Conservation (phyloP, 1,284 basidiomycete genomes). For the Trametes sp. region DNA sequence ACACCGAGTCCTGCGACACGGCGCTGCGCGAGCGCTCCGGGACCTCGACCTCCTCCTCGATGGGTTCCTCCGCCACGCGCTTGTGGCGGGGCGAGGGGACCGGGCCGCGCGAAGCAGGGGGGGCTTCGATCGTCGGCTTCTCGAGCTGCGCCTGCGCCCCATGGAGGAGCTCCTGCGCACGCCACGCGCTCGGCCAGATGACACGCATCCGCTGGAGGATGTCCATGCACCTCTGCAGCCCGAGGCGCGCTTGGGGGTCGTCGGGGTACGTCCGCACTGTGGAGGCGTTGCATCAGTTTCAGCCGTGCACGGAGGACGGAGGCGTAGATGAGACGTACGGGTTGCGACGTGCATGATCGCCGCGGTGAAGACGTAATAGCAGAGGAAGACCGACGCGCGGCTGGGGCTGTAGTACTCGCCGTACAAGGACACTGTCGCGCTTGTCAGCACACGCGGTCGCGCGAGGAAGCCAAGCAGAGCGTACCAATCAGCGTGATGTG, state of each 20-base stretch:
- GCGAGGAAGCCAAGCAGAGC: slow-evolving; percentile 27
- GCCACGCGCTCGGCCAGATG: slow-evolving; percentile 79
- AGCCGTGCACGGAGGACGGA: slow-evolving; percentile 8
- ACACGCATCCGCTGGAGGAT: slow-evolving; percentile 73
- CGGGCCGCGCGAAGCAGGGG: slow-evolving; percentile 18
- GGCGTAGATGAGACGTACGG: slow-evolving; percentile 51
- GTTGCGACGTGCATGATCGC: slow-evolving; percentile 83
- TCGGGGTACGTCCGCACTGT: slow-evolving; percentile 67
- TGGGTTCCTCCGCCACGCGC: slow-evolving; percentile 34
- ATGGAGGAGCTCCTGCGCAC: slow-evolving; percentile 76
- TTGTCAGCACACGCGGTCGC: background rate
- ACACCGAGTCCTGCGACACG: slow-evolving; percentile 30
- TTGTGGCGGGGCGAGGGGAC: slow-evolving; percentile 31
- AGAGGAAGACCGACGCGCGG: slow-evolving; percentile 75
- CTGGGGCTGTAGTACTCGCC: slow-evolving; percentile 69
- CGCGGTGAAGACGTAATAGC: slow-evolving; percentile 85
- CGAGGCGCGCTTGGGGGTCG: slow-evolving; percentile 73
- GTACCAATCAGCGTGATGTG: slow-evolving; percentile 79
- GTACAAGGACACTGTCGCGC: slow-evolving; percentile 59
- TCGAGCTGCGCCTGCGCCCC: slow-evolving; percentile 62
- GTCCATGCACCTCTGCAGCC: slow-evolving; percentile 74
- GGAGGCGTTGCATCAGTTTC: slow-evolving; percentile 29
- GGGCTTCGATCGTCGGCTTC: slow-evolving; percentile 21
- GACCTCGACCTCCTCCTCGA: slow-evolving; percentile 31
- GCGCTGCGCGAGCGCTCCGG: slow-evolving; percentile 26